Evolutionary conservation across 192 early-diverging fungal genomes (phyloP).

Genomic region (Ambispora gerdemannii): DNA sequence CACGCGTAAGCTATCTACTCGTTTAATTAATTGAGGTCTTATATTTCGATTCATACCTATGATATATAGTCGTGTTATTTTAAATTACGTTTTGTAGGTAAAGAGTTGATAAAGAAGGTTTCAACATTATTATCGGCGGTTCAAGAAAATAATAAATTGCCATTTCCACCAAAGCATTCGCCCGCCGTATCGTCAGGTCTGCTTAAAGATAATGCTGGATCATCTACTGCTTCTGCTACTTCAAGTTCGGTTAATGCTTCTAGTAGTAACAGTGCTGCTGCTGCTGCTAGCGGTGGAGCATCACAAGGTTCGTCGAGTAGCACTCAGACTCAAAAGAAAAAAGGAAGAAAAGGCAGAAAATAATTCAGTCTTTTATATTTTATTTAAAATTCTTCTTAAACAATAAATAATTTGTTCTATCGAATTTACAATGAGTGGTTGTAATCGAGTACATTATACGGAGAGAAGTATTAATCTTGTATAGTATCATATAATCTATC

Average conservation of each 20-base stretch:
- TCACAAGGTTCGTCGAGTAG: not conserved
- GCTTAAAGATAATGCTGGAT: slow-evolving; percentile 1
- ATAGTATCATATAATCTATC: slow-evolving; percentile 61
- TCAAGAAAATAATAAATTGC: slow-evolving; percentile 22
- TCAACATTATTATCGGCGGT: slow-evolving; percentile 1
- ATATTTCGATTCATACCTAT: slow-evolving; percentile 7
- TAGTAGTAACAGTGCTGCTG: not conserved
- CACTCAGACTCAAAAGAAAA: slow-evolving; percentile 11
- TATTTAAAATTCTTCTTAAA: not conserved
- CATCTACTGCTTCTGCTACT: not conserved
- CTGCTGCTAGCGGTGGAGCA: not conserved
- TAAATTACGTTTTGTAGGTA: slow-evolving; percentile 11
- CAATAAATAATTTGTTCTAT: not conserved
- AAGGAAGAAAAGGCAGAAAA: slow-evolving; percentile 25
- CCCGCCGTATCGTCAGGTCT: slow-evolving; percentile 13
- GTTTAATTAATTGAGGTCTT: too few species aligned
- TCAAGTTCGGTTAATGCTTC: not conserved
- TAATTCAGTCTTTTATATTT: slow-evolving; percentile 11
- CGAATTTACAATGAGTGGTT: too few species aligned
- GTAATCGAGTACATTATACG: too few species aligned
- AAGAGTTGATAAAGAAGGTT: slow-evolving; percentile 25
- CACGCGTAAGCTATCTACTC: slow-evolving; percentile 40
- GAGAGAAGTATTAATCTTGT: slow-evolving; percentile 7
- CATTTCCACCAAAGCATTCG: slow-evolving; percentile 28
- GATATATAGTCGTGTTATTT: not conserved